A percentile compares a stretch with the other conserved stretches of the same genome.
Evolutionary conservation across 78 protist species (phyloP).

Genomic region (Speleostelium caveatum): DNA sequence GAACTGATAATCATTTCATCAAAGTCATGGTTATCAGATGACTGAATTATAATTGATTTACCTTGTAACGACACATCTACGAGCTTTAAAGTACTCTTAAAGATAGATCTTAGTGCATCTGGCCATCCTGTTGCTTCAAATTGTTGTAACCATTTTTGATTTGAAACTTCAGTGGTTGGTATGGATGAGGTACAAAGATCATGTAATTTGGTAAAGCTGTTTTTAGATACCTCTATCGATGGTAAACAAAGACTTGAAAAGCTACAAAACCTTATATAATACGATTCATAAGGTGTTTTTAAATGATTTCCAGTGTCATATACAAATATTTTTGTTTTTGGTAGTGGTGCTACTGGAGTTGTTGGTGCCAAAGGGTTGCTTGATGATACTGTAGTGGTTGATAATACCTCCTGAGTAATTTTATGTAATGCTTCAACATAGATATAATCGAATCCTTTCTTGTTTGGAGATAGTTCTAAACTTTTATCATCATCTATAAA

Average conservation of each 20-base stretch:
- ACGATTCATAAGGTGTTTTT: background rate
- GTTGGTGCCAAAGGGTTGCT: too few species aligned
- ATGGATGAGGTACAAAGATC: background rate
- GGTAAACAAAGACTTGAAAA: background rate
- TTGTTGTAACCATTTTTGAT: background rate
- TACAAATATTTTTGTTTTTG: background rate
- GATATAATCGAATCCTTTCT: background rate
- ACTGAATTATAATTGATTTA: background rate
- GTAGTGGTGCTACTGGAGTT: background rate
- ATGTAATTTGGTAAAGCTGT: background rate
- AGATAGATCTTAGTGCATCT: background rate
- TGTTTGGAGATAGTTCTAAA: background rate
- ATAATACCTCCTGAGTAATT: background rate
- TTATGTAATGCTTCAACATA: background rate
- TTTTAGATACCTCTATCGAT: background rate
- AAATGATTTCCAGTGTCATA: background rate
- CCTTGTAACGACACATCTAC: background rate
- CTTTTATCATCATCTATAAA: background rate
- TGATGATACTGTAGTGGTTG: background rate
- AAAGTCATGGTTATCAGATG: slow-evolving; percentile 8
- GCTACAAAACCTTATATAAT: background rate
- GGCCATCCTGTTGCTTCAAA: slow-evolving; percentile 1
- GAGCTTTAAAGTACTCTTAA: background rate
- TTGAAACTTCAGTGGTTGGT: background rate
- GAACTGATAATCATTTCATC: slow-evolving; percentile 36